A percentile compares a stretch with the other conserved stretches of the same genome.
phyloP scores from a whole-genome alignment of 345 rosid species.

The Draba incana region DNA sequence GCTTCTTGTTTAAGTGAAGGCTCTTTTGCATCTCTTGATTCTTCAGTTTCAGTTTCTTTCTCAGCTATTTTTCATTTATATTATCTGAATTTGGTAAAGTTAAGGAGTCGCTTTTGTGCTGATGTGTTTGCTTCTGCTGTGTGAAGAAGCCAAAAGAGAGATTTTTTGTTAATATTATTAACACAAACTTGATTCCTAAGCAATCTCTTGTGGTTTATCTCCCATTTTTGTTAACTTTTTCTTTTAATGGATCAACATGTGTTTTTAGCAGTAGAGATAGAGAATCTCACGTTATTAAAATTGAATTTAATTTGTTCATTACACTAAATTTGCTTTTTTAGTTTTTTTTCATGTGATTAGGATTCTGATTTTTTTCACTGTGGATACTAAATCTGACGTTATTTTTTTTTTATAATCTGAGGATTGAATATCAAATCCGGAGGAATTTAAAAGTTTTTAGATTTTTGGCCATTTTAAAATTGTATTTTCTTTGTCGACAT shows the following conservation, averaged over 20 bases:
- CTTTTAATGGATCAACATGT: no score
- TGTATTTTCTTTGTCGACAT: slow-evolving; percentile 14
- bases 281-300: no score
- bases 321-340: no score
- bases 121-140: slow-evolving; percentile 42
- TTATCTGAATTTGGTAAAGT: slow-evolving; percentile 33
- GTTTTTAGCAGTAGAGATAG: no score
- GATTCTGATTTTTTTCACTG: no score
- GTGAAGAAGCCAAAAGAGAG: slow-evolving; percentile 38
- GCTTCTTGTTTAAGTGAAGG: slow-evolving; percentile 75
- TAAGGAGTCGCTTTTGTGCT: slow-evolving; percentile 41
- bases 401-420: no score
- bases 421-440: no score
- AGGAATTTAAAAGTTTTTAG: no score
- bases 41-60: slow-evolving; percentile 35
- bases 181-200: slow-evolving; percentile 42
- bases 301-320: no score
- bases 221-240: background rate
- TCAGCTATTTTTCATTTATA: background rate
- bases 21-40: slow-evolving; percentile 41
- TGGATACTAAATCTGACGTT: no score
- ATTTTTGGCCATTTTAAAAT: background rate
- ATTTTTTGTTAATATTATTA: slow-evolving; percentile 7
- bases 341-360: no score
- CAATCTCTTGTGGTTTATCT: slow-evolving; percentile 25